phyloP scores from a whole-genome alignment of 2,329 filamentous ascomycete species.

The Scedosporium minutisporum region DNA sequence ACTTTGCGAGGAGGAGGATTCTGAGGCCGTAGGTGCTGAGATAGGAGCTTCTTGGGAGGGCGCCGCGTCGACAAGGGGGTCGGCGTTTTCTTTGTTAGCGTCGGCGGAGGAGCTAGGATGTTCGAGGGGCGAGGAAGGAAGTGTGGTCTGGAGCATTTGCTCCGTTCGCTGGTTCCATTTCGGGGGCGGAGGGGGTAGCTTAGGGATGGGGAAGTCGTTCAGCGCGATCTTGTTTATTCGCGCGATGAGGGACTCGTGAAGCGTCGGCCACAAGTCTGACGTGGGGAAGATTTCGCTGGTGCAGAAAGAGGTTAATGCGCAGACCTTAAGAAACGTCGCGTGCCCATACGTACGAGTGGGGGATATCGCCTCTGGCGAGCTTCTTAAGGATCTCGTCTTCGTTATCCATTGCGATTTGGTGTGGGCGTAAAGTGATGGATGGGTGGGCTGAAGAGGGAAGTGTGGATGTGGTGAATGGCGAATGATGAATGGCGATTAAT shows the following conservation, averaged over 20 bases:
- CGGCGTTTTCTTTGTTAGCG: slow-evolving; percentile 60
- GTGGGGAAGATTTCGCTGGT: slow-evolving; percentile 4
- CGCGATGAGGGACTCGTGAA: not conserved
- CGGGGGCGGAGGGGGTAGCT: slow-evolving; percentile 36
- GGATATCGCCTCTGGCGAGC: slow-evolving; percentile 4
- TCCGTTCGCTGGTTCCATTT: slow-evolving; percentile 24
- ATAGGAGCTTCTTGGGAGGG: slow-evolving; percentile 19
- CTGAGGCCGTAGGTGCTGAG: slow-evolving; percentile 23
- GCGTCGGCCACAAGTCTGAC: not conserved
- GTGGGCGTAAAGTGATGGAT: too few relatives aligned
- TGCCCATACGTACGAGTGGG: slow-evolving; percentile 3
- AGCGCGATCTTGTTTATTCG: slow-evolving; percentile 49
- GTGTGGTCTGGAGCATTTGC: slow-evolving; percentile 31
- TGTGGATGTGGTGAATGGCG: too few relatives aligned
- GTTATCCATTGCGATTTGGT: not conserved
- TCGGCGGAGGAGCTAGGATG: slow-evolving; percentile 44
- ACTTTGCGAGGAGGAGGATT: slow-evolving; percentile 22
- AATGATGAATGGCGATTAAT: too few relatives aligned
- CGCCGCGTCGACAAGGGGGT: slow-evolving; percentile 27
- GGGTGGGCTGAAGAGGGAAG: too few relatives aligned
- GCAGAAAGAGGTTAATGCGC: not conserved
- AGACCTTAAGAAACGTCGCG: not conserved
- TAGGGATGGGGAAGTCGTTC: slow-evolving; percentile 65
- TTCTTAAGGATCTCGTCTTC: slow-evolving; percentile 3
- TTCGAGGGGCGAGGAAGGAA: slow-evolving; percentile 34